Percentiles rank a stretch among this genome's conserved stretches.
phyloP scores from a whole-genome alignment of 2,329 filamentous ascomycete genomes.

The Dactylonectria macrodidyma region DNA sequence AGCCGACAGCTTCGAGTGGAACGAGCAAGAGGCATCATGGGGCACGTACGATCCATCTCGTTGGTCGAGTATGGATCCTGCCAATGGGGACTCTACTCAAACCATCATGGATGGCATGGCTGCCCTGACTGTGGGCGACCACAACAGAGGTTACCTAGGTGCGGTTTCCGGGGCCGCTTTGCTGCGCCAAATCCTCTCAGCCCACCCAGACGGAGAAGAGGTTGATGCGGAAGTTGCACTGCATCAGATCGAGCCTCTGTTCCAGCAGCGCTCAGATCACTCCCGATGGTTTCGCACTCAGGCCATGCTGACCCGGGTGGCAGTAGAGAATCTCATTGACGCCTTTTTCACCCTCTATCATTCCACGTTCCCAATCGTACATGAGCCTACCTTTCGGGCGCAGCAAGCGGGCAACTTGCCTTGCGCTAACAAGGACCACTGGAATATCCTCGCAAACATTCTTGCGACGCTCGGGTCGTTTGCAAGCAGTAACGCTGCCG shows the following conservation, averaged over 20 bases:
- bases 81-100: slow-evolving; percentile 39
- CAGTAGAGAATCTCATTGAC: slow-evolving; percentile 44
- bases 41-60: slow-evolving; percentile 47
- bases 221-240: no score
- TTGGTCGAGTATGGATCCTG: slow-evolving; percentile 32
- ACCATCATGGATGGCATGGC: slow-evolving; percentile 57
- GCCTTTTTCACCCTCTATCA: slow-evolving; percentile 60
- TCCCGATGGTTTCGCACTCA: no score
- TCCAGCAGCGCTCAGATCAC: slow-evolving; percentile 24
- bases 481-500: slow-evolving; percentile 42
- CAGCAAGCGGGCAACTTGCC: slow-evolving; percentile 52
- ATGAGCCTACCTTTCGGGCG: slow-evolving; percentile 62
- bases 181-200: slow-evolving; percentile 44
- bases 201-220: no score
- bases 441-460: slow-evolving; percentile 52
- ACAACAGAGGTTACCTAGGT: slow-evolving; percentile 61
- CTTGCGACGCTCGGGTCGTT: slow-evolving; percentile 57
- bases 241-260: slow-evolving; percentile 50
- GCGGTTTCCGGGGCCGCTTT: slow-evolving; percentile 62
- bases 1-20: slow-evolving; percentile 56
- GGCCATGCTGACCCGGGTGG: no score
- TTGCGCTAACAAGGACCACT: slow-evolving; percentile 50
- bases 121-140: slow-evolving; percentile 53
- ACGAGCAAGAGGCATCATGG: slow-evolving; percentile 48
- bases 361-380: slow-evolving; percentile 61